These are phyloP conservation scores for Aspergillus pseudoviridinutans DNA, from an alignment of 2,329 filamentous ascomycete genomes.

Conservation along the genomic window DNA sequence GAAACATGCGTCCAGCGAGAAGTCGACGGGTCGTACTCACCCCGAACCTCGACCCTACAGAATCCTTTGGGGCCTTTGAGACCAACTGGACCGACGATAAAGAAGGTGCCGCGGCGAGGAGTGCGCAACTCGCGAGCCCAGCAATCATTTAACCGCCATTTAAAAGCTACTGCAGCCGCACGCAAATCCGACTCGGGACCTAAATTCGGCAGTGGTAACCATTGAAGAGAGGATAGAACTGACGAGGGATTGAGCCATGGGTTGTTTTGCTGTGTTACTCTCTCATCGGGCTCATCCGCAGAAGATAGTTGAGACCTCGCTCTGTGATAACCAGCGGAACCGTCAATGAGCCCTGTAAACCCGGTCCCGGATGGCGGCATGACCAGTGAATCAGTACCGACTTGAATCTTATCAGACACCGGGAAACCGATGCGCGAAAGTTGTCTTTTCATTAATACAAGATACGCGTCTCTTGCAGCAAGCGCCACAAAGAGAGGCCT, in stretches of 20 bases:
- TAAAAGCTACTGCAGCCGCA: constrained; percentile 30
- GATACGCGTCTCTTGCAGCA: constrained; percentile 32
- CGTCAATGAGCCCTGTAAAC: constrained; percentile 11
- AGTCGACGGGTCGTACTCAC: constrained; percentile 32
- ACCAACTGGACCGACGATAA: constrained; percentile 31
- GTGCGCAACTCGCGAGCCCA: constrained; percentile 15
- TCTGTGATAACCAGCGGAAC: constrained; percentile 15
- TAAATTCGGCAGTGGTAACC: constrained; percentile 31
- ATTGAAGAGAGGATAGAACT: constrained; percentile 29
- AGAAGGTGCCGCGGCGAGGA: constrained; percentile 31
- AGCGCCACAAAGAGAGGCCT: constrained; percentile 29
- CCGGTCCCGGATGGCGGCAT: constrained; percentile 10
- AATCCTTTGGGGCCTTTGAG: constrained; percentile 30
- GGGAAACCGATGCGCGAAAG: constrained; percentile 20
- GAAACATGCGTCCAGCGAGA: constrained; percentile 27
- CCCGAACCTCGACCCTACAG: constrained; percentile 33
- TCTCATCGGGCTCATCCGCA: constrained; percentile 11
- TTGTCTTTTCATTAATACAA: constrained; percentile 26
- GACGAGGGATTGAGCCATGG: constrained; percentile 22
- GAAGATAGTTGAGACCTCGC: constrained; percentile 15
- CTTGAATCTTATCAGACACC: constrained; percentile 8
- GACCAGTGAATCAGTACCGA: constrained; percentile 9
- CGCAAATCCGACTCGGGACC: constrained; percentile 33
- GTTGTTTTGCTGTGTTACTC: constrained; percentile 12
- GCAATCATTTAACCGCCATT: constrained; percentile 24